phyloP scores from a whole-genome alignment of 2,329 filamentous ascomycete species.

The Trichoderma sp. region DNA sequence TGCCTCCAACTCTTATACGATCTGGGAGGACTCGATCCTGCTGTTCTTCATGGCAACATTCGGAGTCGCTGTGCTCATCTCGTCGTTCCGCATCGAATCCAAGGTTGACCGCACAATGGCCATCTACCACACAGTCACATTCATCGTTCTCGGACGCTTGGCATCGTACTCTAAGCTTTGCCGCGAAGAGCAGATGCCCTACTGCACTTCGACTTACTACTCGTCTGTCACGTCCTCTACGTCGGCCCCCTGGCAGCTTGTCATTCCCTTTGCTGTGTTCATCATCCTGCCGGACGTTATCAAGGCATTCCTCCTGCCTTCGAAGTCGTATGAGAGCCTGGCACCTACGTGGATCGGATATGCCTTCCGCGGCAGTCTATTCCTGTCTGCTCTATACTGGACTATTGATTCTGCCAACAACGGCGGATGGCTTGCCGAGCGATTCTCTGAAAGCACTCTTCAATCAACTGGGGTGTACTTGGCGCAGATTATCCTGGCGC shows the following conservation, averaged over 20 bases:
- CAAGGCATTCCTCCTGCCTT: constrained; percentile 79
- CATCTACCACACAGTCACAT: constrained; percentile 82
- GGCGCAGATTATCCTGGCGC: constrained; percentile 77
- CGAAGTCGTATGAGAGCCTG: constrained; percentile 84
- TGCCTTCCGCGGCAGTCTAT: constrained; percentile 74
- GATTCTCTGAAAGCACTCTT: constrained; percentile 60
- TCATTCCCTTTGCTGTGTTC: constrained; percentile 76
- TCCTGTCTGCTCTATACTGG: constrained; percentile 84
- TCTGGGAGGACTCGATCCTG: constrained; percentile 96
- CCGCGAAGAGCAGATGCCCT: constrained; percentile 97
- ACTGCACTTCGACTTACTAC: constrained; percentile 94
- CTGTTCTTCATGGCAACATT: constrained; percentile 91
- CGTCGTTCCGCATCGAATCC: constrained; percentile 73
- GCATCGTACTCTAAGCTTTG: constrained; percentile 91
- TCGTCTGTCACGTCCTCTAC: constrained; percentile 89
- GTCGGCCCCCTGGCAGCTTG: constrained; percentile 86
- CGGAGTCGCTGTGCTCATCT: constrained; percentile 72
- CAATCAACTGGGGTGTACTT: constrained; percentile 77
- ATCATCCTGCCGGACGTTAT: constrained; percentile 73
- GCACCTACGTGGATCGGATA: constrained; percentile 83
- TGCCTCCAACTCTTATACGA: constrained; percentile 96
- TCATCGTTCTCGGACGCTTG: constrained; percentile 76
- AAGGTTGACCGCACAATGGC: constrained; percentile 73
- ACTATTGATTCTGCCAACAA: constrained; percentile 87
- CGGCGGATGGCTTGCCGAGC: constrained; percentile 71